Percentiles rank a stretch among this genome's conserved stretches.
Conservation (phyloP, 116 monocot species). For the Thalassia testudinum region DNA sequence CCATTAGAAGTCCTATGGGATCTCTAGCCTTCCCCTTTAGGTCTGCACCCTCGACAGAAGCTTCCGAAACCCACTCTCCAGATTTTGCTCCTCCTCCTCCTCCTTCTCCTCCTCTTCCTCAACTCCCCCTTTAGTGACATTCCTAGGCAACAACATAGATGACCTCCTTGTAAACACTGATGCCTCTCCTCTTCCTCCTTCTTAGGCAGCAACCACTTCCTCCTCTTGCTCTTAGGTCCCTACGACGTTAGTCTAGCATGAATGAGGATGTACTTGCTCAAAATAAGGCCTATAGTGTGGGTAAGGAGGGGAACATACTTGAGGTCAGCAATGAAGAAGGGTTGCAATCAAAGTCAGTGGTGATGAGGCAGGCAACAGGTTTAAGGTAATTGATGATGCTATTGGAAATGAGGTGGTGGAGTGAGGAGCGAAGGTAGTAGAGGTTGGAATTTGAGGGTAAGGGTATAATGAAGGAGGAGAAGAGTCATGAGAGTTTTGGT, state of each 20-base stretch:
- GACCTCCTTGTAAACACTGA: neutral
- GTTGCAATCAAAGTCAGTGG: too few relatives aligned
- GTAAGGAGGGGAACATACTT: too few relatives aligned
- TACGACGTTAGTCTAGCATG: neutral
- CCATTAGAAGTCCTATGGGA: slow-evolving; percentile 56
- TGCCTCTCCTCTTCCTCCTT: neutral
- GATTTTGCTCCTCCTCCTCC: slow-evolving; percentile 21
- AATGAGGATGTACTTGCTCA: slow-evolving; percentile 57
- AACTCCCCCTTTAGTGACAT: neutral
- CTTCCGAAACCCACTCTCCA: slow-evolving; percentile 15
- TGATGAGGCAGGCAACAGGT: too few relatives aligned
- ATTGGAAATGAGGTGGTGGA: too few relatives aligned
- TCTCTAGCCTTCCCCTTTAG: slow-evolving; percentile 9
- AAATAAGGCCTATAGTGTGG: too few relatives aligned
- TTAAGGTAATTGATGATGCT: too few relatives aligned
- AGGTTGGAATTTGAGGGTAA: too few relatives aligned
- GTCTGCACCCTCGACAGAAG: slow-evolving; percentile 53
- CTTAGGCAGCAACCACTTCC: slow-evolving; percentile 69
- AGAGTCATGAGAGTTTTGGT: too few relatives aligned
- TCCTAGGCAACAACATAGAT: neutral
- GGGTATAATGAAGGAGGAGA: too few relatives aligned
- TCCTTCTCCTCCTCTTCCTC: too few relatives aligned
- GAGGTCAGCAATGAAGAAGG: too few relatives aligned
- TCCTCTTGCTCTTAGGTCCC: slow-evolving; percentile 26
- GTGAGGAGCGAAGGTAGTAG: too few relatives aligned